These are phyloP conservation scores for Aspergillus ruber DNA, from an alignment of 2,329 filamentous ascomycete genomes.

Conservation along the genomic window DNA sequence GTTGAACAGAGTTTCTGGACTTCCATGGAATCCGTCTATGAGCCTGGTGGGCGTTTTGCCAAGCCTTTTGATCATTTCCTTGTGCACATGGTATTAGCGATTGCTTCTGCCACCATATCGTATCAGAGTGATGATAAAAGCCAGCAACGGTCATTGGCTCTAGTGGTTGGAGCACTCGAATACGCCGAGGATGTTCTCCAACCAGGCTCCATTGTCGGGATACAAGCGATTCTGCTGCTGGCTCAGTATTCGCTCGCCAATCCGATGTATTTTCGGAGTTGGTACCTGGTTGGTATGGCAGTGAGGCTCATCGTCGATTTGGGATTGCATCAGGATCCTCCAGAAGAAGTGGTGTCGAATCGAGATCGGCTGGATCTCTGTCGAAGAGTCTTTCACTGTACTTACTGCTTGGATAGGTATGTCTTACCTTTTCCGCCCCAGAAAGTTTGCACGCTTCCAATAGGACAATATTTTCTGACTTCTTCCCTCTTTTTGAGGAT, in stretches of 20 bases:
- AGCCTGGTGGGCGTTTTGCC: constrained; percentile 57
- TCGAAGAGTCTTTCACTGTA: constrained; percentile 79
- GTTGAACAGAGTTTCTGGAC: constrained; percentile 71
- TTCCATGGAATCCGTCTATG: constrained; percentile 75
- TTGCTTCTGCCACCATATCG: constrained; percentile 69
- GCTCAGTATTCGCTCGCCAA: constrained; percentile 88
- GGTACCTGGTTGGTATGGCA: constrained; percentile 88
- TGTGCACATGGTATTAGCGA: constrained; percentile 82
- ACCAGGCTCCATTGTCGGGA: constrained; percentile 76
- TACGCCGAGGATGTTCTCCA: constrained; percentile 77
- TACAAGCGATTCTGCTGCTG: constrained; percentile 79
- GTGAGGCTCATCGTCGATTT: constrained; percentile 81
- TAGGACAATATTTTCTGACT: constrained; percentile 1
- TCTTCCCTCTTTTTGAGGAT: constrained; percentile 6
- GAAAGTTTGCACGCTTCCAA: not conserved
- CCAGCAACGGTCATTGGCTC: constrained; percentile 54
- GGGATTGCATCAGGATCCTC: constrained; percentile 87
- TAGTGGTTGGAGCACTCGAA: constrained; percentile 61
- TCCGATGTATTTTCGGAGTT: constrained; percentile 84
- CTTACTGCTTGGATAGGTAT: constrained; percentile 82
- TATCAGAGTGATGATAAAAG: constrained; percentile 58
- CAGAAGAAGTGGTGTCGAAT: constrained; percentile 60
- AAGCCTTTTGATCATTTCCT: constrained; percentile 71
- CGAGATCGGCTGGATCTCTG: constrained; percentile 68
- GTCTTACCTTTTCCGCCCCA: constrained; percentile 13